Evolutionary conservation across 139 green algal genomes (phyloP).

Genomic region (Choricystis sp.): DNA sequence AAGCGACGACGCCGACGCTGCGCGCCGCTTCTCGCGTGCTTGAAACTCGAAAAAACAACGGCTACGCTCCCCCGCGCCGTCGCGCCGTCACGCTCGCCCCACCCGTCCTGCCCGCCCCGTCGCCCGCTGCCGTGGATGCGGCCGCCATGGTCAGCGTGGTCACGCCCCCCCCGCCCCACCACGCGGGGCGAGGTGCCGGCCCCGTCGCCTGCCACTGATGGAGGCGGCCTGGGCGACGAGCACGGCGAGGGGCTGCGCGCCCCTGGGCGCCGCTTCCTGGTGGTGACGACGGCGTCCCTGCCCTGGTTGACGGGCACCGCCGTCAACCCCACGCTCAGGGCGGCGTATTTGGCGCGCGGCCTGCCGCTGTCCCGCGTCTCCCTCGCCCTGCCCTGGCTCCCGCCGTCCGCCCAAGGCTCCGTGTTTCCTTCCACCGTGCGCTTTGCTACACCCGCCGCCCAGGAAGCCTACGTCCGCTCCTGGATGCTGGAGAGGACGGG

Average conservation of each 20-base stretch:
- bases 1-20: too few species aligned
- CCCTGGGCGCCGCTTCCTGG: not conserved
- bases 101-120: too few species aligned
- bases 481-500: constrained; percentile 30
- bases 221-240: constrained; percentile 14
- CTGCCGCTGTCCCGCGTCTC: constrained; percentile 26
- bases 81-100: too few species aligned
- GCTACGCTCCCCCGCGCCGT: too few species aligned
- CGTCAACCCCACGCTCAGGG: constrained; percentile 46
- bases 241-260: not conserved
- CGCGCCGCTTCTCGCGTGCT: too few species aligned
- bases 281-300: constrained; percentile 47
- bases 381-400: constrained; percentile 43
- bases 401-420: constrained; percentile 21
- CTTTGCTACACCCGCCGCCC: constrained; percentile 25
- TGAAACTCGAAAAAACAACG: too few species aligned
- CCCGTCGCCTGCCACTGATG: too few species aligned
- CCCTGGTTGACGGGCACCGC: constrained; percentile 59
- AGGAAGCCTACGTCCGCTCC: constrained; percentile 14
- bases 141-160: too few species aligned
- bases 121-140: too few species aligned
- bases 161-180: too few species aligned
- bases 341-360: constrained; percentile 32
- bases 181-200: too few species aligned
- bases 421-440: constrained; percentile 26